Base-by-base conservation (phyloP, 2,329 filamentous ascomycete species). In the Myriosclerotinia curreyana region DNA sequence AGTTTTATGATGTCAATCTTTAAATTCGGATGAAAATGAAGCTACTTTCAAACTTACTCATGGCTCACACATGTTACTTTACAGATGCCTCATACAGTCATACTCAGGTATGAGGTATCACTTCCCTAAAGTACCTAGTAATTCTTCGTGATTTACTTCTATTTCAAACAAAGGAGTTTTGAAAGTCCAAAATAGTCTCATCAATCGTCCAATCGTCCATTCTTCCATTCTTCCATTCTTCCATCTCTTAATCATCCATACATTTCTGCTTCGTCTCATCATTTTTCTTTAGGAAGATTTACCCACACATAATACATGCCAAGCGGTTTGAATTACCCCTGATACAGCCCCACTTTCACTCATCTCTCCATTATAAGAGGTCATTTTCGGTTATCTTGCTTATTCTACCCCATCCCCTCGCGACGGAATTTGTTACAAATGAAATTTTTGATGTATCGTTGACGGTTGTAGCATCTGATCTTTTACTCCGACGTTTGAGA, bases 221-320 rank as follows among this genome's bases (percentile, higher is more conserved):
- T 44, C 25, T 14, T 56, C 20, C 17, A 34, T 31, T 11, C 6
- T 5, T 31, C 28, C 28, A 14, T 38, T 54, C 17, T 4, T 54
- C 25, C 36, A 40, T 54, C 34, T 5, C n/a, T n/a, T n/a, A n/a
- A n/a, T n/a, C n/a, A 54, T 54, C 52, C 36, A 54, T 54, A 54
- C 36, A 40, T 42, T 36, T 59, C 55, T 59, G 28, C 42, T 59
- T 58, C 55, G 42, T 58, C 55, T 58, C 42, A 58, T 58, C 20
- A 36, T 48, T 20, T 7, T 36, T 25, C 28, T 48, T 59, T 42
- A n/a, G n/a, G 8, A 36, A 48, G n/a, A 11, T 49, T 48, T 25
- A 20, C 22, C 55, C 55, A 48, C n/a, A 42, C 42, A 59, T 38
- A 17, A 15, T n/a, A 34, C 31, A 59, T 49, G 42, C 55, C 55